Conservation (phyloP, 192 early-diverging fungal genomes). For the Entomortierella lignicola region DNA sequence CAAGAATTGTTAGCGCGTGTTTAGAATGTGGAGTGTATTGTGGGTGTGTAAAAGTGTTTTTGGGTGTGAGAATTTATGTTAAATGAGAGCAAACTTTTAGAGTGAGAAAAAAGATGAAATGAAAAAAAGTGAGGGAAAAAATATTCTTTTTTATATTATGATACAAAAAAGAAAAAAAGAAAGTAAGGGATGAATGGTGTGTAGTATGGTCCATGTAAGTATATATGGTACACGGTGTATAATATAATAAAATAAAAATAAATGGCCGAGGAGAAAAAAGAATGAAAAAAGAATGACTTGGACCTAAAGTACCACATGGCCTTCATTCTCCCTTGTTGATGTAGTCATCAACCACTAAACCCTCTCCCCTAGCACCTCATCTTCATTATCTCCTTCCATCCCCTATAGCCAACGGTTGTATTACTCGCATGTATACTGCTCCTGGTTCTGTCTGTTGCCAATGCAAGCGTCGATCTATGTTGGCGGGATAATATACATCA, state of each 20-base stretch:
- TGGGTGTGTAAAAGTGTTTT: too few relatives aligned
- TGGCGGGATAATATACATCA: too few relatives aligned
- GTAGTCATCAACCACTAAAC: neutral
- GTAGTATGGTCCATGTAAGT: too few relatives aligned
- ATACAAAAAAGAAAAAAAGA: neutral
- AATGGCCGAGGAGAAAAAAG: too few relatives aligned
- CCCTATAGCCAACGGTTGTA: conserved; percentile 5
- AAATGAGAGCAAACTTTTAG: too few relatives aligned
- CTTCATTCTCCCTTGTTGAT: neutral
- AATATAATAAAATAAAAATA: too few relatives aligned
- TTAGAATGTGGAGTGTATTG: too few relatives aligned
- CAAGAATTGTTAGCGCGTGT: neutral
- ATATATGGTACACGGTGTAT: too few relatives aligned
- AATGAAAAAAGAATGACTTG: neutral
- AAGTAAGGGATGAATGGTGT: neutral
- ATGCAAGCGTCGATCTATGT: neutral
- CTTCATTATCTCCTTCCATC: neutral
- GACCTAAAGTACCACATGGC: conserved; percentile 6
- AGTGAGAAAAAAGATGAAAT: too few relatives aligned
- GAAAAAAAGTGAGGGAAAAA: too few relatives aligned
- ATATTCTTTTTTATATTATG: neutral
- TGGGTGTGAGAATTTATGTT: too few relatives aligned
- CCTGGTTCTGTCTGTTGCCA: neutral
- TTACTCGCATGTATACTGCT: neutral
- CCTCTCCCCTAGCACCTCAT: too few relatives aligned